Conservation (phyloP, 371 early-diverging fungal species). For the Mucor irregularis region DNA sequence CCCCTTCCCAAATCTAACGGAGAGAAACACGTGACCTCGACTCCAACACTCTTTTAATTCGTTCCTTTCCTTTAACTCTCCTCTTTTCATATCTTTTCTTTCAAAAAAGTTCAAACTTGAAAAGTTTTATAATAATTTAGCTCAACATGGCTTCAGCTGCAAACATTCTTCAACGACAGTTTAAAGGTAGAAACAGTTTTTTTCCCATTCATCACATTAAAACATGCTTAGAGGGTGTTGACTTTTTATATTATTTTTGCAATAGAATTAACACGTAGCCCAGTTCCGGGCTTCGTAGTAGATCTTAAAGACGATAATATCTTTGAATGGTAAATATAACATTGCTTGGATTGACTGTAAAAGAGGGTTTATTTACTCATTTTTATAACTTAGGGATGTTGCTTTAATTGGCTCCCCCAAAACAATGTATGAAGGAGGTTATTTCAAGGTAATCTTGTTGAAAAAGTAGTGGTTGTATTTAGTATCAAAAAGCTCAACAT, state of each 20-base stretch:
- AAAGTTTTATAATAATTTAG: neutral
- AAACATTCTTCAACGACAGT: slow-evolving; percentile 55
- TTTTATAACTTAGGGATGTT: slow-evolving; percentile 60
- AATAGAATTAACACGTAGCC: slow-evolving; percentile 56
- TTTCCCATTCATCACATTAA: neutral
- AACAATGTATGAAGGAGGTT: slow-evolving; percentile 89
- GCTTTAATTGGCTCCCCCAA: slow-evolving; percentile 84
- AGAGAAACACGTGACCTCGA: no score
- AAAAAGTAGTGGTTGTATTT: no score
- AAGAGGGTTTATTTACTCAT: neutral
- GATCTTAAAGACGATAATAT: slow-evolving; percentile 68
- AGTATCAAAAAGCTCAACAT: neutral
- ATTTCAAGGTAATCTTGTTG: slow-evolving; percentile 88
- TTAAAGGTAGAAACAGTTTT: slow-evolving; percentile 63
- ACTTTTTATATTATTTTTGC: neutral
- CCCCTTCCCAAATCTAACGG: no score
- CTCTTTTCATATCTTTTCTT: slow-evolving; percentile 4
- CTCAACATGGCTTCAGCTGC: slow-evolving; percentile 45
- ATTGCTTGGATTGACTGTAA: no score
- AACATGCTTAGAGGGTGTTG: neutral
- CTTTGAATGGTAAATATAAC: slow-evolving; percentile 52
- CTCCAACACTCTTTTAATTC: no score
- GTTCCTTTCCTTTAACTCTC: neutral
- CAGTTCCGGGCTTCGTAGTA: slow-evolving; percentile 75
- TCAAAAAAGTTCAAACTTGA: no score